Evolutionary conservation across 1,139 yeast genomes (phyloP).

Genomic region (Geotrichum bryndzae): DNA sequence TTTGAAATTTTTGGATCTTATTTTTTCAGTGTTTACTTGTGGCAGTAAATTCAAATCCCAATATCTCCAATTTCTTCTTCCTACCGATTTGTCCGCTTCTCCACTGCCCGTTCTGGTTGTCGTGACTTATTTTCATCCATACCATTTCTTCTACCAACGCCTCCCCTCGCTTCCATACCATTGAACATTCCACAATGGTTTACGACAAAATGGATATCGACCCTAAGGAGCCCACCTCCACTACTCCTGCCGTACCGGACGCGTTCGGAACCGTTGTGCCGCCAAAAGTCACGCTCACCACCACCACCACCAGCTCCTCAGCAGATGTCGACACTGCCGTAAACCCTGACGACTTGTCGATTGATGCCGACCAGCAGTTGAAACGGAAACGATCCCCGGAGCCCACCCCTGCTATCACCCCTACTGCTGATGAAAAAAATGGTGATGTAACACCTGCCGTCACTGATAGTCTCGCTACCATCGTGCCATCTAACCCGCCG

Average conservation of each 20-base stretch:
- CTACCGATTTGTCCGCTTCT: neutral
- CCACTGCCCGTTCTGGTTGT: neutral
- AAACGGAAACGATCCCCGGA: conserved; percentile 1
- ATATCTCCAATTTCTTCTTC: neutral
- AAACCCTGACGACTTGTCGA: neutral
- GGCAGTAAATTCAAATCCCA: neutral
- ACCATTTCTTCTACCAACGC: neutral
- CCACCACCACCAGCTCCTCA: neutral
- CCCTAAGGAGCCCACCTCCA: neutral
- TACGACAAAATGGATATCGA: neutral
- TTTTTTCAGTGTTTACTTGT: neutral
- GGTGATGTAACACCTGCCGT: neutral
- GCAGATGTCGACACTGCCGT: neutral
- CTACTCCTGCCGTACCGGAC: neutral
- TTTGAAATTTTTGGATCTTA: neutral
- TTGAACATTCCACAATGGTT: neutral
- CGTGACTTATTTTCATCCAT: neutral
- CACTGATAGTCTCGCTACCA: neutral
- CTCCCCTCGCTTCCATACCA: neutral
- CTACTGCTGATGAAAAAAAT: neutral
- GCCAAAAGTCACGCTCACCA: neutral
- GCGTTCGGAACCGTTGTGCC: neutral
- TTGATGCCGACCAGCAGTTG: neutral
- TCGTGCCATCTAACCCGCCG: conserved; percentile 33
- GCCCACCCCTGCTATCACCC: neutral